Percentiles rank a stretch among this genome's conserved stretches.
phyloP scores from a whole-genome alignment of 768 basidiomycete genomes.

The Lanmaoa pseudosensibilis region DNA sequence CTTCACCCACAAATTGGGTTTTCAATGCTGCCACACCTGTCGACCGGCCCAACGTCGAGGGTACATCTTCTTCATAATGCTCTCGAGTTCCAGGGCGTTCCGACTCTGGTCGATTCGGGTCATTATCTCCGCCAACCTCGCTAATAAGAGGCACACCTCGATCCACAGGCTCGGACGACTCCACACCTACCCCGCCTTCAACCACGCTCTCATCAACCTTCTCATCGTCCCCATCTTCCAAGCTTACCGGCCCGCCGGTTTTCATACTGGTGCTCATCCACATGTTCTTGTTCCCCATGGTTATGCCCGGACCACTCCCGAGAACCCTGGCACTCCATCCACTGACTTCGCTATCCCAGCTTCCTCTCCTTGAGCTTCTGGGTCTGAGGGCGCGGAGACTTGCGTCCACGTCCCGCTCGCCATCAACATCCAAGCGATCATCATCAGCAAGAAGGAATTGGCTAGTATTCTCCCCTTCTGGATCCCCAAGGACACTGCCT shows the following conservation, averaged over 20 bases:
- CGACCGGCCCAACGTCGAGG: constrained; percentile 30
- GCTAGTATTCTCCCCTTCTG: constrained; percentile 58
- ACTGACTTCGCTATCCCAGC: constrained; percentile 90
- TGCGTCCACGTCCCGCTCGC: constrained; percentile 72
- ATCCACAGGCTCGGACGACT: constrained; percentile 5
- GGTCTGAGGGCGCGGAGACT: constrained; percentile 89
- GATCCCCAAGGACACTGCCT: constrained; percentile 55
- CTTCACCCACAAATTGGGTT: constrained; percentile 1
- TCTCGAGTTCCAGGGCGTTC: constrained; percentile 5
- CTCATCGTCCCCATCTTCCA: constrained; percentile 43
- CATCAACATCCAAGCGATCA: constrained; percentile 52
- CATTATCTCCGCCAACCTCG: constrained; percentile 6
- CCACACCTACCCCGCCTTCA: constrained; percentile 15
- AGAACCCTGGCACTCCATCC: constrained; percentile 78
- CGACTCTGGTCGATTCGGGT: constrained; percentile 3
- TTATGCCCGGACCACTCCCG: constrained; percentile 46
- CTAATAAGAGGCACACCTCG: constrained; percentile 5
- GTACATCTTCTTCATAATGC: constrained; percentile 18
- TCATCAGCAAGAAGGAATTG: constrained; percentile 69
- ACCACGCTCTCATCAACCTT: constrained; percentile 21
- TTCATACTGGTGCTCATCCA: constrained; percentile 62
- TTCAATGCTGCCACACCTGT: constrained; percentile 22
- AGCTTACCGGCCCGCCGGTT: constrained; percentile 53
- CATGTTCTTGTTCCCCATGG: constrained; percentile 53
- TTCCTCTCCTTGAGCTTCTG: constrained; percentile 80